Evolutionary conservation across 176 grass and related monocot genomes (phyloP).

Genomic region (Olyra latifolia): DNA sequence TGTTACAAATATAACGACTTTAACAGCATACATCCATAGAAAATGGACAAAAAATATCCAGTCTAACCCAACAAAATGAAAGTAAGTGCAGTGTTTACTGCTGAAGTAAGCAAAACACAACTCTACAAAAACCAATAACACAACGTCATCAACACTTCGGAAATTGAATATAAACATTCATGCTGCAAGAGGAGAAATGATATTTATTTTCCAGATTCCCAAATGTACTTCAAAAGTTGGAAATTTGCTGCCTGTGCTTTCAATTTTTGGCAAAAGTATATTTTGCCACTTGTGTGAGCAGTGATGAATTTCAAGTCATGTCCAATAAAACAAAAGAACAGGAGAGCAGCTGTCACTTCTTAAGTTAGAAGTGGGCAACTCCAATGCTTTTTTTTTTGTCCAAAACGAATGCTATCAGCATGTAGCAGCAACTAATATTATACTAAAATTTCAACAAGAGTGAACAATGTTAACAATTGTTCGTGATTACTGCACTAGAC

Average conservation of each 20-base stretch:
- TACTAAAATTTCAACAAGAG: background rate
- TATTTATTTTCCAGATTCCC: background rate
- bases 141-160: background rate
- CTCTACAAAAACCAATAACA: background rate
- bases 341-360: background rate
- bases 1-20: constrained; percentile 21
- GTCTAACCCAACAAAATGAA: background rate
- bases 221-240: background rate
- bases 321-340: constrained; percentile 10
- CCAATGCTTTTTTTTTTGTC: background rate
- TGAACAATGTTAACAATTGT: background rate
- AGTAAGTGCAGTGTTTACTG: background rate
- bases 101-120: background rate
- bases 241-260: background rate
- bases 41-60: background rate
- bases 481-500: background rate
- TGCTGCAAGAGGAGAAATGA: background rate
- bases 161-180: background rate
- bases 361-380: background rate
- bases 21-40: background rate
- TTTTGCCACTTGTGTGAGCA: background rate
- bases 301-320: background rate
- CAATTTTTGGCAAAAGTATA: background rate
- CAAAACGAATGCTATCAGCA: no score
- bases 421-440: background rate